Base-by-base conservation (phyloP, 179 eudicot species). In the Actinidia chinensis region DNA sequence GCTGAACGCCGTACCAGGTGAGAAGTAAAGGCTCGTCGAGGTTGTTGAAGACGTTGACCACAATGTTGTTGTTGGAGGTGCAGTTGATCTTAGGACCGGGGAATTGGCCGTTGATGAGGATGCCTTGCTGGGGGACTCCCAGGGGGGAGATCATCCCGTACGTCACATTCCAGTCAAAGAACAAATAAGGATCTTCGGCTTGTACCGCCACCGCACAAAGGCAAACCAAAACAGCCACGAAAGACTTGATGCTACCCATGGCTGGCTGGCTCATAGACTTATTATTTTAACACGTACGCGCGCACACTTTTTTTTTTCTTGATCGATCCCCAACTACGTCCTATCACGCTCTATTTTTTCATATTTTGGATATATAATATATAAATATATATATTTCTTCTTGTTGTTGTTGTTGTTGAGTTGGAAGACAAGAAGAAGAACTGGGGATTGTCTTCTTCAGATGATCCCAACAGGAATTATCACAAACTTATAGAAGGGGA, bases 1-100 rank as follows among this genome's bases (percentile, higher is more conserved):
- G 87, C 56, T 84, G 87, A 42, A 84, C 68, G 20, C 84, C 86
- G 18, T 82, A 46, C 80, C 80, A 84, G 23, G 80, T 75, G 36
- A 84, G 58, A 72, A 84, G 84, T 66, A 84, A 76, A 33, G 86
- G 86, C 82, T 84, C 86, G 58, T 81, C 82, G 20, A 84, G 75
- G 40, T 81, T 20, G 71, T 81, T 84, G 72, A 74, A 81, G 7
- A 84, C 84, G 15, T 84, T 84, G 64, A 84, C 77, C 9, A 78
- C 75, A 28, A 84, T 75, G 75, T 81, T 81, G 77, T 84, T 84
- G 69, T 84, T 84, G 55, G 82, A 68, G 14, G 86, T 78, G 74
- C 81, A 77, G 58, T 84, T 84, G 69, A 84, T 81, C 43, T 22
- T 78, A 5, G 86, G 86, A 5, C 86, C 86, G 3, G 83, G 86